phyloP scores from a whole-genome alignment of 1,284 basidiomycete species.

The Lentinula novae-zelandiae region DNA sequence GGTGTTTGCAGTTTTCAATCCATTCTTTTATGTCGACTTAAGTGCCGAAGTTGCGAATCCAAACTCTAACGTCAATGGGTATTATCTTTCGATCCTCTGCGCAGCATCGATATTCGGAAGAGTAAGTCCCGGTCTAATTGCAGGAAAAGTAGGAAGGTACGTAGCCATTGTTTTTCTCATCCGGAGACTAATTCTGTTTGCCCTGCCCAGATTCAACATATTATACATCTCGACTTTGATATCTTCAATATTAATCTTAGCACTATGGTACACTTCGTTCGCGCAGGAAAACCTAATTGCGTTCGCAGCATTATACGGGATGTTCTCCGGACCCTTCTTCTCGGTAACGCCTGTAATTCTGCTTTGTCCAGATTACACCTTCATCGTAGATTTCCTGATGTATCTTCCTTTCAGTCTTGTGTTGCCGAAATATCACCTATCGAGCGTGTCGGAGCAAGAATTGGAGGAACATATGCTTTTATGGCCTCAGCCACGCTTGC shows the following conservation, averaged over 20 bases:
- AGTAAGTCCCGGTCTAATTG: constrained; percentile 21
- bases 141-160: constrained; percentile 22
- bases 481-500: constrained; percentile 22
- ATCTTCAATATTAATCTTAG: constrained; percentile 20
- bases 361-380: neutral
- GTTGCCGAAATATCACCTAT: constrained; percentile 23
- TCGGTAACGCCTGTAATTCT: constrained; percentile 20
- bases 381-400: neutral
- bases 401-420: constrained; percentile 16
- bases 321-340: constrained; percentile 25
- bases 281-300: constrained; percentile 20
- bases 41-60: constrained; percentile 19
- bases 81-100: constrained; percentile 23
- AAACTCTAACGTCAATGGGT: constrained; percentile 17
- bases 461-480: constrained; percentile 16
- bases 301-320: constrained; percentile 22
- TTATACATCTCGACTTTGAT: constrained; percentile 17
- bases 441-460: constrained; percentile 24
- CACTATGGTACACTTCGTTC: constrained; percentile 24
- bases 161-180: neutral
- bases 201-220: constrained; percentile 20
- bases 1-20: constrained; percentile 23
- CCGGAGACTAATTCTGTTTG: neutral
- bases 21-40: constrained; percentile 25
- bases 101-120: constrained; percentile 22